Conservation (phyloP, 2,329 filamentous ascomycete species). For the Pseudogymnoascus sp. region DNA sequence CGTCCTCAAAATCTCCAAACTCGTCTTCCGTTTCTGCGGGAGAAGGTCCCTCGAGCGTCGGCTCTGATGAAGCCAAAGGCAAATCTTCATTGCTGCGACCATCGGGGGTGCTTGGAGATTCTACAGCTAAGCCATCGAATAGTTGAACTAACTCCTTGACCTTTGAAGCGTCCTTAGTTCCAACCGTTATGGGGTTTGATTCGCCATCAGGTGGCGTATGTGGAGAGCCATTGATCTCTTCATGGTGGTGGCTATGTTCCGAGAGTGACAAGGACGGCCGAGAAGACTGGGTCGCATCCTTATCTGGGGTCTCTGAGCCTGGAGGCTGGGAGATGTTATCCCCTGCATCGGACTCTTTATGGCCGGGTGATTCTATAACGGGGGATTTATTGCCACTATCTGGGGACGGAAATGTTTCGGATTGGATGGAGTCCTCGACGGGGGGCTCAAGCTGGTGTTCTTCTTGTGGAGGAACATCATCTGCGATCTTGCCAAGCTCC, state of each 20-base stretch:
- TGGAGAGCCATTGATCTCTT: slow-evolving; percentile 23
- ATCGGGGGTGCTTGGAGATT: slow-evolving; percentile 12
- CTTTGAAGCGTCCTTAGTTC: slow-evolving; percentile 19
- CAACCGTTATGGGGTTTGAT: slow-evolving; percentile 15
- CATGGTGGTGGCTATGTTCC: slow-evolving; percentile 25
- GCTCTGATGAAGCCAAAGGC: background rate
- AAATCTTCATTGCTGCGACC: slow-evolving; percentile 3
- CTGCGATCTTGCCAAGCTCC: background rate
- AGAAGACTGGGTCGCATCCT: slow-evolving; percentile 17
- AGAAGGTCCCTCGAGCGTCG: background rate
- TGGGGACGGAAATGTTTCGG: background rate
- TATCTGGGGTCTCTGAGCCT: slow-evolving; percentile 9
- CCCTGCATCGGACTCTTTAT: background rate
- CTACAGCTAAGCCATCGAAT: slow-evolving; percentile 22
- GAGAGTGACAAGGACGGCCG: slow-evolving; percentile 26
- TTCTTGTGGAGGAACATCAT: background rate
- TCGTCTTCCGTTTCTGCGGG: slow-evolving; percentile 24
- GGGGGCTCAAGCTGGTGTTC: background rate
- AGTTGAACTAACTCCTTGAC: slow-evolving; percentile 25
- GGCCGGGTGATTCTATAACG: background rate
- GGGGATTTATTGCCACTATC: background rate
- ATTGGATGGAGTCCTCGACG: background rate
- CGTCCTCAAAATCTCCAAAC: slow-evolving; percentile 34
- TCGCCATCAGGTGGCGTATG: slow-evolving; percentile 29
- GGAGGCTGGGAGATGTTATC: background rate